Evolutionary conservation across 1,284 basidiomycete species (phyloP).

Genomic region (Mycena sp.): DNA sequence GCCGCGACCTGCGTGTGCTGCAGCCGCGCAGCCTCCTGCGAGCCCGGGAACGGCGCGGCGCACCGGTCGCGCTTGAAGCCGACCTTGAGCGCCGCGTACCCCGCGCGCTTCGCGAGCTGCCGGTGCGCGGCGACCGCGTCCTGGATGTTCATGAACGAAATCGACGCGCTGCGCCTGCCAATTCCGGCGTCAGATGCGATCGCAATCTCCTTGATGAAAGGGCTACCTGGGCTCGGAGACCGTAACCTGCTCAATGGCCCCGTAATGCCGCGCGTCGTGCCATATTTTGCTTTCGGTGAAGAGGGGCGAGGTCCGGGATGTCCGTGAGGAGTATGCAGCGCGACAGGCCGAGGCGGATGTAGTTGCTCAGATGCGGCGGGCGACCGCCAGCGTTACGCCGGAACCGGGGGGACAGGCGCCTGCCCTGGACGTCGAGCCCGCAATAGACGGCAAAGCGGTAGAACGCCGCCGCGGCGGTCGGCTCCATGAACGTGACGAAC

Average conservation of each 20-base stretch:
- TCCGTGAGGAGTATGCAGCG: too few relatives aligned
- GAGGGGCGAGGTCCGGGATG: too few relatives aligned
- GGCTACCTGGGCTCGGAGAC: neutral
- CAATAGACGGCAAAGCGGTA: conserved; percentile 10
- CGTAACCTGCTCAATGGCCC: too few relatives aligned
- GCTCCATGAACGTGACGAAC: conserved; percentile 8
- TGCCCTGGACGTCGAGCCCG: conserved; percentile 1
- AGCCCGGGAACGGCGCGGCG: neutral
- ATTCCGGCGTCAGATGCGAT: neutral
- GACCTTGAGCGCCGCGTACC: neutral
- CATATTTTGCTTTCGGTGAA: too few relatives aligned
- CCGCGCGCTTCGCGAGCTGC: neutral
- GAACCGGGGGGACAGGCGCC: conserved; percentile 9
- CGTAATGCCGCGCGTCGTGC: too few relatives aligned
- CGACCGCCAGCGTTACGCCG: conserved; percentile 4
- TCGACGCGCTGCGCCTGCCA: neutral
- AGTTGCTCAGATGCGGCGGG: neutral
- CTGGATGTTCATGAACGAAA: conserved; percentile 1
- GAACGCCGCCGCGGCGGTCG: conserved; percentile 1
- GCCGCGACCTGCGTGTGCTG: neutral
- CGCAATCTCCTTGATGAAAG: too few relatives aligned
- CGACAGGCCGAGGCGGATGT: neutral
- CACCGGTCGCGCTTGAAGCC: conserved; percentile 10
- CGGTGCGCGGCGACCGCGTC: neutral
- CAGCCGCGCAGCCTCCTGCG: neutral